Base-by-base conservation (phyloP, 2,329 filamentous ascomycete species). In the Trichocomaceae sp. region DNA sequence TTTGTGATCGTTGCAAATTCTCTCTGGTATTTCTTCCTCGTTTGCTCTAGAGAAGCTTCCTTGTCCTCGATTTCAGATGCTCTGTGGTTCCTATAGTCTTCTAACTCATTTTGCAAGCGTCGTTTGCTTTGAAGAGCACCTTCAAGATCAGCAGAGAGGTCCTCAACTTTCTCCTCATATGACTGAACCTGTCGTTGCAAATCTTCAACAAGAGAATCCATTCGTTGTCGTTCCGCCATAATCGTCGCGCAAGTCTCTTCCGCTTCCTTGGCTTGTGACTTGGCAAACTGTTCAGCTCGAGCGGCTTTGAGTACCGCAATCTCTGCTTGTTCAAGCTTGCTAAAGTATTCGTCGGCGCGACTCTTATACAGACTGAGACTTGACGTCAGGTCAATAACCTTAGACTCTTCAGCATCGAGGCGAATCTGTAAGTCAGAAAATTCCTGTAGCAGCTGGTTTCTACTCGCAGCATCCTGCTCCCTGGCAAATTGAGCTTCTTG, bases 11-110 rank as follows among this genome's bases (percentile, higher is more conserved):
- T 87, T 15, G 89, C 87, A 68, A 96, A 90, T 70, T 99, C 92
- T 42, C 86, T 82, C 69, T 97, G 93, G 69, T 97, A 99, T 78
- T 97, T 99, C 79, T 92, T 93, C 65, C 92, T 84, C 44, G 92
- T 96, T 72, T 97, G 92, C 73, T 99, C 93, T 83, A 96, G 88
- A 62, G 88, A 93, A 9, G 86, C 86, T 72, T 97, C 92, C 71
- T 93, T 96, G 72, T 99, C 92, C 71, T 97, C 93, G 54, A 97
- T 88, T 64, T 97, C 93, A 71, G 95, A 95, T 56, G 91, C 91
- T 47, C 92, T 84, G 72, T 96, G 91, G 67, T 86, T 95, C 57
- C 93, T 85, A 76, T 97, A 99, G 72, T 99, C 92, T 71, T 97
- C 92, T 2, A 99, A 85, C 75, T 99, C 92, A 67, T 97, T 91